Evolutionary conservation across 306 rosid genomes (phyloP).

Genomic region (Delonix regia): DNA sequence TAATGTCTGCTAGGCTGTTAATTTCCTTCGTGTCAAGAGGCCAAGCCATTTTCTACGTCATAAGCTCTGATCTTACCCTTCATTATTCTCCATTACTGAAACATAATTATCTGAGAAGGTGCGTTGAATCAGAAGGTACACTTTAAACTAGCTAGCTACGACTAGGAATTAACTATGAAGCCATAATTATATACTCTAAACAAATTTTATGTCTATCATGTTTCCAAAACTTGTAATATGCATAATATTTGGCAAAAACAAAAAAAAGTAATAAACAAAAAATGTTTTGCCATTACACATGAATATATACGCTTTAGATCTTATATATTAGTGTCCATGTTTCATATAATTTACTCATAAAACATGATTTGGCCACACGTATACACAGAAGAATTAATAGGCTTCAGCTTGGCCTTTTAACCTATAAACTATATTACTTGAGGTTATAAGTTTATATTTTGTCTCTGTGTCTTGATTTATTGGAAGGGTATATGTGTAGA

Average conservation of each 20-base stretch:
- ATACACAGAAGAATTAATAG: background rate
- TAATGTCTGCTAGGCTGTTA: background rate
- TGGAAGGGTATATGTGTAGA: background rate
- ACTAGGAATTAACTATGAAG: background rate
- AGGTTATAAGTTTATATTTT: background rate
- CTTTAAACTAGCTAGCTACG: background rate
- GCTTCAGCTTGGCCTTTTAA: background rate
- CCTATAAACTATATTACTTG: background rate
- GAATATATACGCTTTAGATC: too few relatives aligned
- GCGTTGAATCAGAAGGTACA: background rate
- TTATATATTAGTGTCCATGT: too few relatives aligned
- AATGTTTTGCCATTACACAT: too few relatives aligned
- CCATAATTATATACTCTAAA: background rate
- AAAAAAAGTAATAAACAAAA: too few relatives aligned
- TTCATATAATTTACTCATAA: too few relatives aligned
- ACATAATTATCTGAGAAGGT: background rate
- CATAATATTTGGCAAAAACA: too few relatives aligned
- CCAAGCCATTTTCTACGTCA: background rate
- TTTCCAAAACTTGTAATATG: too few relatives aligned
- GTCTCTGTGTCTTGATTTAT: background rate
- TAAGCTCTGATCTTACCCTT: background rate
- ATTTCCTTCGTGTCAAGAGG: background rate
- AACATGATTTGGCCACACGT: background rate
- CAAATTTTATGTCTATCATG: background rate
- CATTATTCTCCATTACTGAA: background rate